Evolutionary conservation across 2,329 filamentous ascomycete genomes (phyloP).

Genomic region (Monilinia polystroma): DNA sequence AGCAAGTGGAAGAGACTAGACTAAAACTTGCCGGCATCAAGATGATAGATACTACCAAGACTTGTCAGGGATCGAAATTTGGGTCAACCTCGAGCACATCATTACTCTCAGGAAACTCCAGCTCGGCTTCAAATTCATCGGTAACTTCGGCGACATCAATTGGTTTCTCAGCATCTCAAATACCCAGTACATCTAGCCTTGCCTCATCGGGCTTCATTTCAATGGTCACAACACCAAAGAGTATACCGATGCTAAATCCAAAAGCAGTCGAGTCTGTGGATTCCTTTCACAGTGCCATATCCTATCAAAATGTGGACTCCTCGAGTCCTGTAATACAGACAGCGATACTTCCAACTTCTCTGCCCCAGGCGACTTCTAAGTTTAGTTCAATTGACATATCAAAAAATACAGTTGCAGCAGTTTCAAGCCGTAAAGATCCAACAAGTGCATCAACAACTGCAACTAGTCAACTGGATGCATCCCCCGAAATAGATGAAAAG

Average conservation of each 20-base stretch:
- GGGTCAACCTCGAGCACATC: not conserved
- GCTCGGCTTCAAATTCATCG: not conserved
- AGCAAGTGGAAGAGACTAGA: constrained; percentile 24
- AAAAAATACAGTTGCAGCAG: not conserved
- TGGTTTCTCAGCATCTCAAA: not conserved
- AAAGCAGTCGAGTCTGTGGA: constrained; percentile 23
- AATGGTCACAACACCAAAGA: not conserved
- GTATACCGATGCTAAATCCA: constrained; percentile 11
- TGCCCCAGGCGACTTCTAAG: not conserved
- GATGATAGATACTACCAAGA: not conserved
- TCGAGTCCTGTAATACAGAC: not conserved
- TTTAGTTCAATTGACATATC: not conserved
- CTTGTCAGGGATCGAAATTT: not conserved
- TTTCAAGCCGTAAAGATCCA: not conserved
- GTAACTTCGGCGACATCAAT: not conserved
- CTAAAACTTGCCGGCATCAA: constrained; percentile 22
- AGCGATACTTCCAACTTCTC: not conserved
- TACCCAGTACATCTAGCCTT: not conserved
- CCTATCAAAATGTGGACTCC: not conserved
- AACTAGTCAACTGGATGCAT: not conserved
- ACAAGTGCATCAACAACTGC: not conserved
- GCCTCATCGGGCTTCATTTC: constrained; percentile 1
- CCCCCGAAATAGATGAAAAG: not conserved
- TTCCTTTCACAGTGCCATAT: constrained; percentile 25
- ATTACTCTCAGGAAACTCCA: not conserved